A percentile compares a stretch with the other conserved stretches of the same genome.
Conservation (phyloP, 768 basidiomycete genomes). For the Tulasnella sp. region DNA sequence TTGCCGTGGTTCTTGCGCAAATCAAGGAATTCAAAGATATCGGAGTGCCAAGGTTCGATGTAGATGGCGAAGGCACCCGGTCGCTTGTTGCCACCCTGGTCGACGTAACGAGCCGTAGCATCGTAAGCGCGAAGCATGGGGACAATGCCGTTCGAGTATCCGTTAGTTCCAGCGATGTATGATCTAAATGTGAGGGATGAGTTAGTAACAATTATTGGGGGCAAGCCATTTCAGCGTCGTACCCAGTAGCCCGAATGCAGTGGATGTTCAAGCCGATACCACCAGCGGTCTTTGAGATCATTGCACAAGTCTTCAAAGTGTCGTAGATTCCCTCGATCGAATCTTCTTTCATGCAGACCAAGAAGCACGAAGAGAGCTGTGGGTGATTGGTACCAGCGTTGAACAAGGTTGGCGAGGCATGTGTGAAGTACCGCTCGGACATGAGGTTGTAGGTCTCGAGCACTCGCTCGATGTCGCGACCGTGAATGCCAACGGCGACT, state of each 20-base stretch:
- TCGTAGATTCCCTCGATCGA: conserved; percentile 99
- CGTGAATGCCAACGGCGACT: conserved; percentile 96
- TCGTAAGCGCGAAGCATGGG: conserved; percentile 99
- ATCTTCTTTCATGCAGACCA: conserved; percentile 97
- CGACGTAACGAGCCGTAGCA: conserved; percentile 96
- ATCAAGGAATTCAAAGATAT: conserved; percentile 96
- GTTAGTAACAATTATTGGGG: conserved; percentile 15
- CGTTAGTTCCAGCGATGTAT: conserved; percentile 98
- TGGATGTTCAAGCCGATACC: conserved; percentile 96
- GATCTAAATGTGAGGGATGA: conserved; percentile 50
- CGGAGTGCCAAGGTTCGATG: conserved; percentile 98
- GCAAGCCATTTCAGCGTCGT: conserved; percentile 30
- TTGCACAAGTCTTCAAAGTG: conserved; percentile 94
- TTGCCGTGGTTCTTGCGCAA: conserved; percentile 98
- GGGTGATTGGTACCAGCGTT: conserved; percentile 94
- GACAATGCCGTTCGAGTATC: conserved; percentile 97
- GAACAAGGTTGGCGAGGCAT: conserved; percentile 96
- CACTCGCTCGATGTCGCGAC: conserved; percentile 77
- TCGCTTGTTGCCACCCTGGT: conserved; percentile 98
- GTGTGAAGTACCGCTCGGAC: conserved; percentile 98
- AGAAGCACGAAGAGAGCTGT: conserved; percentile 94
- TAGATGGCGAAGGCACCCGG: conserved; percentile 98
- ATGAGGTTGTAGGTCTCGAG: conserved; percentile 93
- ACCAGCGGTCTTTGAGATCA: conserved; percentile 99
- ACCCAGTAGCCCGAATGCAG: conserved; percentile 94